These are phyloP conservation scores for Phytophthora pseudosyringae DNA, from an alignment of 352 stramenopile species.

Conservation along the genomic window DNA sequence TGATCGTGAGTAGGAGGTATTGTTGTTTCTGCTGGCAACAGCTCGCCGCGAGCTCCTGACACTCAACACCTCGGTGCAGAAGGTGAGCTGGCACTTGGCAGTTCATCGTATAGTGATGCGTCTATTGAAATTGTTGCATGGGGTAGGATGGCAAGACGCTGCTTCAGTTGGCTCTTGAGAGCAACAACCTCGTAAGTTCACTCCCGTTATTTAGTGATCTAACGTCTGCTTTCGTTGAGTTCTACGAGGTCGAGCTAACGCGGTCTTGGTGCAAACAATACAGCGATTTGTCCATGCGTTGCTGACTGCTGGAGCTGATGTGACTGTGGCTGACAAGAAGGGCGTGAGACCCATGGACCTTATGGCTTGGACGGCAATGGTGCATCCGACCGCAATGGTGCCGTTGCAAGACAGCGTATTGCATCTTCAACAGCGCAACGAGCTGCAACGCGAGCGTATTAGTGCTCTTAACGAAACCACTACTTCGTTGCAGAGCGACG, in stretches of 20 bases:
- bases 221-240: background rate
- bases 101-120: background rate
- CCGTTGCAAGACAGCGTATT: constrained; percentile 35
- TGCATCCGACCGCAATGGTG: constrained; percentile 40
- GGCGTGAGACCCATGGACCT: constrained; percentile 42
- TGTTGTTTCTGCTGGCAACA: constrained; percentile 28
- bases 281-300: constrained; percentile 38
- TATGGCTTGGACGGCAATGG: constrained; percentile 39
- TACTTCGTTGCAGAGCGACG: constrained; percentile 15
- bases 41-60: constrained; percentile 15
- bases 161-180: constrained; percentile 30
- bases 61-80: constrained; percentile 34
- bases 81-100: constrained; percentile 6
- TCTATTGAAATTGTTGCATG: background rate
- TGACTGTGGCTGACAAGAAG: constrained; percentile 41
- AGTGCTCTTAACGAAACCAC: constrained; percentile 15
- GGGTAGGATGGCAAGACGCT: constrained; percentile 33
- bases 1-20: constrained; percentile 14
- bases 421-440: constrained; percentile 37
- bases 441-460: constrained; percentile 15
- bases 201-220: background rate
- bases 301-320: constrained; percentile 34
- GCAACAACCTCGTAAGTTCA: constrained; percentile 27
- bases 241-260: background rate
- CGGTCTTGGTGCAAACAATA: background rate